Evolutionary conservation across 2,329 filamentous ascomycete species (phyloP), one percentile per base, ranked within the genome.

Genomic region (Chrysoporthe austroafricana): DNA sequence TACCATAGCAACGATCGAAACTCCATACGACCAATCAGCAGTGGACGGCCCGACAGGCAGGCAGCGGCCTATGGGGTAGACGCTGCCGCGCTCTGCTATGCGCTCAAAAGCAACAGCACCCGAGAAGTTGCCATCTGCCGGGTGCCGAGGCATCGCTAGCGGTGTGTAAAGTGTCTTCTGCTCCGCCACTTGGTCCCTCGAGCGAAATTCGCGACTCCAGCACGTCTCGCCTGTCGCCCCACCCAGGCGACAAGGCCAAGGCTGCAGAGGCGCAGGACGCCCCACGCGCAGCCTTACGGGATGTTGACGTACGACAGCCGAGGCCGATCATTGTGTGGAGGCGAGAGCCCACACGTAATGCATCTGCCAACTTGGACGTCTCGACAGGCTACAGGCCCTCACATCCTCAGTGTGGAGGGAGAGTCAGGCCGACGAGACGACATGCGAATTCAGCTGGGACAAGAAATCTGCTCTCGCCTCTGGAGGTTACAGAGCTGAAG

Each of bases 261-360:
- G 34, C 54, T 54, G 50, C 54, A 26, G 26, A 26, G 26, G 26
- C 26, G 26, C 16, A 57, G 54, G 54, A 36, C 32, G 16, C 54
- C 54, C 54, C 34, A 39, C 14, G 54, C 16, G 54, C 18, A 57
- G 34, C 34, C 34, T 39, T 57, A 34, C 54, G 18, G 54, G 54
- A 21, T 54, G 39, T 57, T 57, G 54, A 57, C 34, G 34, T 57
- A 39, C 9, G 34, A n/a, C 54, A 36, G 54, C 54, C 54, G 54
- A 57, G 32, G 54, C 39, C 54, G 54, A 57, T 57, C 54, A 39
- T 57, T n/a, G 54, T 39, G 54, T 21, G 64, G 46, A 66, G 61
- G 61, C 39, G 58, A 52, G 57, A 57, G 62, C 48, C 64, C 58
- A 66, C 64, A 48, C 39, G 46, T 57, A 62, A 50, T 52, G 58